Evolutionary conservation across 2,329 filamentous ascomycete species (phyloP).

Genomic region (Cladosporium sp.): DNA sequence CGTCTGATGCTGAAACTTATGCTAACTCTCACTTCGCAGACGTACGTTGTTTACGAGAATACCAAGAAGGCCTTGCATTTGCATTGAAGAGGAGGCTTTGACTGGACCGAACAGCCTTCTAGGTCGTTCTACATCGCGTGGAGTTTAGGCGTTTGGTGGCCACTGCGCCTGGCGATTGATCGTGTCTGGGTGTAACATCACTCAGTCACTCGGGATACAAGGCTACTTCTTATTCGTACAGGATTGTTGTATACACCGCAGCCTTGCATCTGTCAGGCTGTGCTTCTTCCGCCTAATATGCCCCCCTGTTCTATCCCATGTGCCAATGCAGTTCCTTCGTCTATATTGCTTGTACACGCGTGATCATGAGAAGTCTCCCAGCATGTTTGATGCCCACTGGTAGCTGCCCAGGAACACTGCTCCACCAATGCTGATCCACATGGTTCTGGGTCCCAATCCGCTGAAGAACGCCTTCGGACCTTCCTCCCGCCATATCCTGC

Average conservation of each 20-base stretch:
- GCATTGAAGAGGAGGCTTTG: conserved; percentile 22
- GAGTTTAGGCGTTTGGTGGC: conserved; percentile 14
- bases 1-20: background rate
- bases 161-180: background rate
- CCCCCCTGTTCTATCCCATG: background rate
- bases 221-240: conserved; percentile 11
- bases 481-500: conserved; percentile 62
- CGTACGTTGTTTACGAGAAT: conserved; percentile 91
- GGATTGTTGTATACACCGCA: conserved; percentile 13
- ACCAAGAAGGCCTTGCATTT: conserved; percentile 68
- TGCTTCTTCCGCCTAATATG: background rate
- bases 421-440: conserved; percentile 93
- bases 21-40: conserved; percentile 24
- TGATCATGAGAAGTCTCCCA: conserved; percentile 48
- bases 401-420: conserved; percentile 94
- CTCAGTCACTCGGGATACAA: background rate
- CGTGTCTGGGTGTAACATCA: background rate
- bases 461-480: conserved; percentile 71
- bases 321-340: background rate
- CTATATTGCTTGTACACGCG: background rate
- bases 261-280: background rate
- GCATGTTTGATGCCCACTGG: conserved; percentile 78
- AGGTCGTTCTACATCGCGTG: conserved; percentile 2
- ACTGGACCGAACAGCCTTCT: background rate
- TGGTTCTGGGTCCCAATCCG: conserved; percentile 76